Evolutionary conservation across 2,329 filamentous ascomycete genomes (phyloP), one percentile per base, ranked within the genome.

Genomic region (Albifimbria verrucaria): DNA sequence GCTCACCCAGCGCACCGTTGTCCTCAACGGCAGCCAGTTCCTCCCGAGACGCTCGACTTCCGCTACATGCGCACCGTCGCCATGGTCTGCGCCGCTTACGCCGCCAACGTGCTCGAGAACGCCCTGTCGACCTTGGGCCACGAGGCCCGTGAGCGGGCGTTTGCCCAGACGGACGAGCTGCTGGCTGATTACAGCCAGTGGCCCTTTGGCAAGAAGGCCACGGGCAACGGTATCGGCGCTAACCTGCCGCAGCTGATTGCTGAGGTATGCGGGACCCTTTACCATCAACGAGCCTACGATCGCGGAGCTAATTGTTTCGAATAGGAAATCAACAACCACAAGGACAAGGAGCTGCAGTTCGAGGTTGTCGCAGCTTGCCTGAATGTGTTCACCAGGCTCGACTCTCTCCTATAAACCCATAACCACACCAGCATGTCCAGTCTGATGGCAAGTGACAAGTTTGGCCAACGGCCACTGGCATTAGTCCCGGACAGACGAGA

Each of bases 81-180:
- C 63, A 96, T 99, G 92, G 91, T 99, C 51, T 99, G 94, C 76
- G 94, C 93, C 49, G 93, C 94, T 45, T 97, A 99, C 72, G 94
- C 94, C 45, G 94, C 94, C 57, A 99, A 99, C 66, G 94, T 99
- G 24, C 82, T 99, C 54, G 94, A 99, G 77, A 99, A 99, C 68
- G 94, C 93, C n/a, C 77, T 99, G 64, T 90, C 90, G 52, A 95
- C 90, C 15, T 83, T 99, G 58, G 91, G 92, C 61, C 94, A 97
- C 69, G 94, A 99, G 77, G 87, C 93, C 52, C 81, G 94, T 62
- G 94, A 99, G 75, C 82, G 93, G 61, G 93, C 94, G 4, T 99
- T 97, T 72, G 91, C 92, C 41, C 93, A 97, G 77, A 96, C 96
- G 18, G 94, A 99, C 71, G 94, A 97, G 75, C 76, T 99, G 59